A percentile compares a stretch with the other conserved stretches of the same genome.
Evolutionary conservation across 2,329 filamentous ascomycete species (phyloP).

Genomic region (Penicillium sp.): DNA sequence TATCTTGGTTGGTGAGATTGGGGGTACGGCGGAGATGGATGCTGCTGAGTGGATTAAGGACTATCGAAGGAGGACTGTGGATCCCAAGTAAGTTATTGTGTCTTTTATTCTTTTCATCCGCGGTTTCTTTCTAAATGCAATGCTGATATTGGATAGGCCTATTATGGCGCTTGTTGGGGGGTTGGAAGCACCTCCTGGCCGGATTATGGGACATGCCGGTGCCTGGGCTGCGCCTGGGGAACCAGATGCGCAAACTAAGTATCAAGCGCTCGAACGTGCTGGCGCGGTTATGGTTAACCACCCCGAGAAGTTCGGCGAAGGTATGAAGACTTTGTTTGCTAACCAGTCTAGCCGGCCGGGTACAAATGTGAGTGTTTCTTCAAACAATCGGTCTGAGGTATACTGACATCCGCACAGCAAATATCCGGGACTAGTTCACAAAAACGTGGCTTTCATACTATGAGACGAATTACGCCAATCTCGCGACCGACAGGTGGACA

Average conservation of each 20-base stretch:
- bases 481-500: neutral
- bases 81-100: conserved; percentile 58
- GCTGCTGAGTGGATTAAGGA: conserved; percentile 71
- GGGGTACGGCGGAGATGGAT: conserved; percentile 66
- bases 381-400: neutral
- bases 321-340: conserved; percentile 61
- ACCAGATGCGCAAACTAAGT: conserved; percentile 62
- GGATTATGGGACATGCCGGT: conserved; percentile 76
- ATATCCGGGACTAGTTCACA: conserved; percentile 26
- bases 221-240: conserved; percentile 69
- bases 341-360: conserved; percentile 31
- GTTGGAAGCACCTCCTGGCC: conserved; percentile 59
- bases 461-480: conserved; percentile 29
- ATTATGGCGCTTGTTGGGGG: conserved; percentile 71
- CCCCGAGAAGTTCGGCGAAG: conserved; percentile 69
- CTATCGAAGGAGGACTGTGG: conserved; percentile 56
- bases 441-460: conserved; percentile 55
- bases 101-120: neutral
- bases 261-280: conserved; percentile 61
- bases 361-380: conserved; percentile 21
- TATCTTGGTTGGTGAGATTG: conserved; percentile 69
- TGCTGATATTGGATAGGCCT: conserved; percentile 49
- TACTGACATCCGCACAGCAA: conserved; percentile 18
- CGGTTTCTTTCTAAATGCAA: too few species aligned
- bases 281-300: conserved; percentile 71